These are phyloP conservation scores for Leishmania arabica DNA, from an alignment of 208 protist species.

Conservation along the genomic window DNA sequence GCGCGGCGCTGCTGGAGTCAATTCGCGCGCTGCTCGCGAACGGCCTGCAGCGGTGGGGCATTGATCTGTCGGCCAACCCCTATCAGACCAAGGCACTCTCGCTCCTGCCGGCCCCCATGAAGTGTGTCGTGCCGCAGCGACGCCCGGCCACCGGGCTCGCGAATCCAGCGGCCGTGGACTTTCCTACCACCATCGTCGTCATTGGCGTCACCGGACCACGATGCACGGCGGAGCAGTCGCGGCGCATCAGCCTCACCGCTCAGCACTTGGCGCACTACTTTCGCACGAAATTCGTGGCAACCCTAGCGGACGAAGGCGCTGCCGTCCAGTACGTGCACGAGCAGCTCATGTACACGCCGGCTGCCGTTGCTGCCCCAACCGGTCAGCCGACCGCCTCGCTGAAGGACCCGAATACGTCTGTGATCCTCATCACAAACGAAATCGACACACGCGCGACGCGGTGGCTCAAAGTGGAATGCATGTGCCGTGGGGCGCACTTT, in stretches of 20 bases:
- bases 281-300: constrained; percentile 38
- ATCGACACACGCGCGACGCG: constrained; percentile 60
- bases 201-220: constrained; percentile 55
- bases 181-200: constrained; percentile 65
- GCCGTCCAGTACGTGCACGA: constrained; percentile 64
- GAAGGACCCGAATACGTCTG: constrained; percentile 57
- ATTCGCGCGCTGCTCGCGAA: constrained; percentile 41
- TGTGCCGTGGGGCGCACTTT: constrained; percentile 74
- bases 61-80: constrained; percentile 45
- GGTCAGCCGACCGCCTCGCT: constrained; percentile 6
- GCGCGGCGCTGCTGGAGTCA: constrained; percentile 47
- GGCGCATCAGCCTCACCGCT: constrained; percentile 42
- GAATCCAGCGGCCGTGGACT: constrained; percentile 15
- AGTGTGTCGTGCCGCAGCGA: constrained; percentile 12
- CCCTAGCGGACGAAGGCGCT: constrained; percentile 51
- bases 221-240: constrained; percentile 47
- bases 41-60: constrained; percentile 70
- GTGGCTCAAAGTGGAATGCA: constrained; percentile 81
- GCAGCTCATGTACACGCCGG: constrained; percentile 28
- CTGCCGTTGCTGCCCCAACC: neutral
- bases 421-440: constrained; percentile 66
- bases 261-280: constrained; percentile 69
- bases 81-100: constrained; percentile 53
- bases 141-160: neutral
- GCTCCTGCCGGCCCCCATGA: constrained; percentile 66